Percentiles rank a stretch among this genome's conserved stretches.
Evolutionary conservation across 805 yeast species (phyloP).

Genomic region (Sugiyamaella mastotermitis): DNA sequence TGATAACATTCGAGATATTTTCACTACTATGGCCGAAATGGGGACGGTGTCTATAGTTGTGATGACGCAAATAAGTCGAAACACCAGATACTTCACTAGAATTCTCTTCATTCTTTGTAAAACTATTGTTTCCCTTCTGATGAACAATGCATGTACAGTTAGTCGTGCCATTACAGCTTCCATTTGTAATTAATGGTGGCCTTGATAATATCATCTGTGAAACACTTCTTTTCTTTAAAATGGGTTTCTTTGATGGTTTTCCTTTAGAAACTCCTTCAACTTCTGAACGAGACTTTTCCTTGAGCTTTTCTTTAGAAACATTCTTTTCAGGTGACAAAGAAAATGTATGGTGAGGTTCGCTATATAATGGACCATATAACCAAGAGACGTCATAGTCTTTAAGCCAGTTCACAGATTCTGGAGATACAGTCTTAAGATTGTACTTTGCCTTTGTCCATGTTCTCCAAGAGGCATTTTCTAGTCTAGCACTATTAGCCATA

Average conservation of each 20-base stretch:
- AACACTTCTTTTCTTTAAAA: slow-evolving; percentile 78
- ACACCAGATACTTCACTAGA: slow-evolving; percentile 12
- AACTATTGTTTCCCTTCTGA: background rate
- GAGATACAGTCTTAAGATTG: slow-evolving; percentile 68
- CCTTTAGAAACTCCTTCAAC: background rate
- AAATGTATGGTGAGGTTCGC: slow-evolving; percentile 30
- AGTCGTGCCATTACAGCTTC: slow-evolving; percentile 12
- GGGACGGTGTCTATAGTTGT: slow-evolving; percentile 32
- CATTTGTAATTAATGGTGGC: slow-evolving; percentile 14
- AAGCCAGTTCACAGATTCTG: slow-evolving; percentile 91
- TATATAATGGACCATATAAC: slow-evolving; percentile 87
- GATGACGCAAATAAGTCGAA: slow-evolving; percentile 31
- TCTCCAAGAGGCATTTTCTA: slow-evolving; percentile 88
- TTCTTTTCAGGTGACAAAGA: slow-evolving; percentile 9
- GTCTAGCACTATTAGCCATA: slow-evolving; percentile 72
- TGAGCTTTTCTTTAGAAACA: slow-evolving; percentile 1
- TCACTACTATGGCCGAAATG: slow-evolving; percentile 24
- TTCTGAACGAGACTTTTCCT: background rate
- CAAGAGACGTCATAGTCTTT: slow-evolving; percentile 97
- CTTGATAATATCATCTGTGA: slow-evolving; percentile 64
- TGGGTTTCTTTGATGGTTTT: slow-evolving; percentile 56
- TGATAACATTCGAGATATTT: slow-evolving; percentile 27
- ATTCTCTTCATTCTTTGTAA: background rate
- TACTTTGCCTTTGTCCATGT: slow-evolving; percentile 85
- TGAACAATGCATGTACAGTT: slow-evolving; percentile 7